phyloP scores from a whole-genome alignment of 2,329 filamentous ascomycete species.

The Zymoseptoria crescenta region DNA sequence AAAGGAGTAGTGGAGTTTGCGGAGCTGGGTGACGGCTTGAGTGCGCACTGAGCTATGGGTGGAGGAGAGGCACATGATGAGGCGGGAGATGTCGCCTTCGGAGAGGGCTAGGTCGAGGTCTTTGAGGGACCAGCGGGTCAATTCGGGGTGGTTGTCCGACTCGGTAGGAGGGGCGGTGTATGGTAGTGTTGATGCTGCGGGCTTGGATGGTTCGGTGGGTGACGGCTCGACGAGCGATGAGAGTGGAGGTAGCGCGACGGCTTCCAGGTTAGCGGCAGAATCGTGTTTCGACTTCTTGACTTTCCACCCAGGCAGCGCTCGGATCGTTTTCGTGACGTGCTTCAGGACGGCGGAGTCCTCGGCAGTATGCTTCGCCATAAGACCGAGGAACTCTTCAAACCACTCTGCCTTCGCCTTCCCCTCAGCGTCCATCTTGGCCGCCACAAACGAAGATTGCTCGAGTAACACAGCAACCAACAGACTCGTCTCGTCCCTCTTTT shows the following conservation, averaged over 20 bases:
- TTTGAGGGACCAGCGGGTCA: slow-evolving; percentile 63
- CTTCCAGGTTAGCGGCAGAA: neutral
- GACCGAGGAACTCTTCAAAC: slow-evolving; percentile 15
- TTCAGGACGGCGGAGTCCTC: slow-evolving; percentile 7
- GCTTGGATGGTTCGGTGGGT: neutral
- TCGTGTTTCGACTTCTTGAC: slow-evolving; percentile 3
- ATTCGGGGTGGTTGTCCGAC: slow-evolving; percentile 37
- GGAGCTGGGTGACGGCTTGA: slow-evolving; percentile 64
- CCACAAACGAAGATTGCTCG: slow-evolving; percentile 67
- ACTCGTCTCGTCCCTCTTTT: slow-evolving; percentile 40
- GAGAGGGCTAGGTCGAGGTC: slow-evolving; percentile 71
- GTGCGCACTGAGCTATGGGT: slow-evolving; percentile 66
- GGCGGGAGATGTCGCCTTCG: slow-evolving; percentile 60
- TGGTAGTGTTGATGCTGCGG: neutral
- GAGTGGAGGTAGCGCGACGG: neutral
- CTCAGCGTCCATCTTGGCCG: slow-evolving; percentile 7
- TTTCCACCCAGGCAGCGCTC: neutral
- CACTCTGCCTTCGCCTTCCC: slow-evolving; percentile 12
- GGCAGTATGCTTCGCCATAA: slow-evolving; percentile 8
- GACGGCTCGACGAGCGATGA: neutral
- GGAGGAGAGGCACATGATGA: slow-evolving; percentile 71
- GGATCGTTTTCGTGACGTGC: slow-evolving; percentile 1
- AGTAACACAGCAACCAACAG: slow-evolving; percentile 60
- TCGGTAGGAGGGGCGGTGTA: slow-evolving; percentile 31
- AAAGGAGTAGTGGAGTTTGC: slow-evolving; percentile 51